Percentiles rank a stretch among this genome's conserved stretches.
Conservation (phyloP, 148 eudicot species). For the Camellia lanceoleosa region DNA sequence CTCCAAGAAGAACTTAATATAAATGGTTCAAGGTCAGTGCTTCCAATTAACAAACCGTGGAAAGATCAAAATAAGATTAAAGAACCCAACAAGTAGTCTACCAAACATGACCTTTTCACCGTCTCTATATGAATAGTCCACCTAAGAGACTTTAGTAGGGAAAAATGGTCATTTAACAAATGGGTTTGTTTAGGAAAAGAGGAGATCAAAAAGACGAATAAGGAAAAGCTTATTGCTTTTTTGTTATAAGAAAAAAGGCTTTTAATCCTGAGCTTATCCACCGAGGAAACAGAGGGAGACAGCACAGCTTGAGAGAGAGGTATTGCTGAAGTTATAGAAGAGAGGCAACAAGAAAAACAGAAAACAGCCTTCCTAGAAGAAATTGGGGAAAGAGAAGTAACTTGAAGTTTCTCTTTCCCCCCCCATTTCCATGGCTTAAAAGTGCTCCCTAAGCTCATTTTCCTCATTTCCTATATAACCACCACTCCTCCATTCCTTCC, state of each 20-base stretch:
- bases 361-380: constrained; percentile 13
- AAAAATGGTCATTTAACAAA: background rate
- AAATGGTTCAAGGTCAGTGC: too few relatives aligned
- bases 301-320: background rate
- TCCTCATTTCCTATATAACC: background rate
- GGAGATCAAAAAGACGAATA: too few relatives aligned
- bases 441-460: constrained; percentile 47
- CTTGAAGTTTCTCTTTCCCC: constrained; percentile 15
- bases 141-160: background rate
- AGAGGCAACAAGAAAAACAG: constrained; percentile 3
- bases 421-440: constrained; percentile 22
- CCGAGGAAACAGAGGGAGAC: background rate
- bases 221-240: background rate
- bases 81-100: background rate
- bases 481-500: constrained; percentile 3
- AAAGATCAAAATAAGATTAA: background rate
- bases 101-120: background rate
- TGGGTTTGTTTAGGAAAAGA: background rate
- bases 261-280: background rate
- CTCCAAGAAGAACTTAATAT: too few relatives aligned
- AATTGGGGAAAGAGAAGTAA: constrained; percentile 25
- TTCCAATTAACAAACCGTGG: background rate
- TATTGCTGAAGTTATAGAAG: too few relatives aligned
- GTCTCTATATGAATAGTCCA: background rate
- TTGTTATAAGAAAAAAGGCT: background rate